Evolutionary conservation across 495 filamentous ascomycete species (phyloP).

Genomic region (Lindgomyces ingoldianus): DNA sequence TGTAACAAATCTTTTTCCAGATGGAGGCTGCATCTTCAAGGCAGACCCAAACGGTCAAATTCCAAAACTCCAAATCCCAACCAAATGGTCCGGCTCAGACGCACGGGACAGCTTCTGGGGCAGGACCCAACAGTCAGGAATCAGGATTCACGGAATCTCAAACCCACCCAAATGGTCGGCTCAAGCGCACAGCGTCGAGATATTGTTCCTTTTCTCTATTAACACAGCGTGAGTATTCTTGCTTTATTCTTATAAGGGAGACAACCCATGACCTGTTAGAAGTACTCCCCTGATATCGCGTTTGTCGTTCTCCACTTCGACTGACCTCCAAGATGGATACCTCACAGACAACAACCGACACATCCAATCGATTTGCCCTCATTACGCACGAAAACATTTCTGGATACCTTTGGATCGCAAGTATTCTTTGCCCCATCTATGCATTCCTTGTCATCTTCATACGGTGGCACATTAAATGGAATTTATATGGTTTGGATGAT

Average conservation of each 20-base stretch:
- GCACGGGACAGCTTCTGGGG: not conserved
- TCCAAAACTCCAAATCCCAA: not conserved
- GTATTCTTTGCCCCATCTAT: conserved; percentile 20
- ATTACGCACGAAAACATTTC: conserved; percentile 14
- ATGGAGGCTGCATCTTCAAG: too few species aligned
- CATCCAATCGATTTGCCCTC: conserved; percentile 7
- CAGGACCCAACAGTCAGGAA: not conserved
- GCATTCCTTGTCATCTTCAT: conserved; percentile 10
- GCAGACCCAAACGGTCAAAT: not conserved
- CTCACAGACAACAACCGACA: not conserved
- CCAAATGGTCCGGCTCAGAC: not conserved
- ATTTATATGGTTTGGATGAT: conserved; percentile 24
- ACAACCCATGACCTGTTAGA: not conserved
- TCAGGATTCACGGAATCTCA: not conserved
- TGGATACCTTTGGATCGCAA: conserved; percentile 22
- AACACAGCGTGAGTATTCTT: not conserved
- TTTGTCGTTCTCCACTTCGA: not conserved
- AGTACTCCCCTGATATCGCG: too few species aligned
- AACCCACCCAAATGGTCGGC: not conserved
- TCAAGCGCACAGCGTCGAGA: not conserved
- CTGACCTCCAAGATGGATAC: conserved; percentile 2
- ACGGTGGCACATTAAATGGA: conserved; percentile 25
- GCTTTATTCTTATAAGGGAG: not conserved
- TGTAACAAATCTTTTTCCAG: too few species aligned
- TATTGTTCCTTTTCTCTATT: not conserved